Conservation (phyloP, 1,284 basidiomycete species). For the Gomphus sp. region DNA sequence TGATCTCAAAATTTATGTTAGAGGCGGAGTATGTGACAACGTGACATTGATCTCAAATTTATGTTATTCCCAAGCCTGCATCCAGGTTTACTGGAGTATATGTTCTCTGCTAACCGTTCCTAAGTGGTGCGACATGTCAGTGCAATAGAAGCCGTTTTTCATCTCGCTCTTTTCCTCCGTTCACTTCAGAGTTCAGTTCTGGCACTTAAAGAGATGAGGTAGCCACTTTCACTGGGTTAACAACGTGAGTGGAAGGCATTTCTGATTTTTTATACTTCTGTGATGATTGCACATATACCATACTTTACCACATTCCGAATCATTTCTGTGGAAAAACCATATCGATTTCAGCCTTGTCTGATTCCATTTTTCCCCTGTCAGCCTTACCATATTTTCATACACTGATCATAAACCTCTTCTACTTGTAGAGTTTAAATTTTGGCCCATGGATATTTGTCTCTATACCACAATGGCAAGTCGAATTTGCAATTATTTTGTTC, state of each 20-base stretch:
- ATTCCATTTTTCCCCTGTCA: conserved; percentile 17
- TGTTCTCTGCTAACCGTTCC: too few species aligned
- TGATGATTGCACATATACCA: conserved; percentile 30
- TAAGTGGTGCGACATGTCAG: too few species aligned
- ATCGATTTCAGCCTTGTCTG: conserved; percentile 74
- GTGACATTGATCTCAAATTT: too few species aligned
- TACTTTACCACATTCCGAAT: conserved; percentile 62
- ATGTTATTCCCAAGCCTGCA: too few species aligned
- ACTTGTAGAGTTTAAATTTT: neutral
- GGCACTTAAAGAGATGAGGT: too few species aligned
- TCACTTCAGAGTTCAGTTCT: too few species aligned
- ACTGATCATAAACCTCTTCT: neutral
- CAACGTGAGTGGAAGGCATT: too few species aligned
- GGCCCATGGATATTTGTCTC: neutral
- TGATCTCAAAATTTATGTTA: too few species aligned
- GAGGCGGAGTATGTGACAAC: neutral
- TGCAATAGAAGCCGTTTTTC: too few species aligned
- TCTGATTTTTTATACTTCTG: neutral
- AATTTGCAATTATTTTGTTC: conserved; percentile 6
- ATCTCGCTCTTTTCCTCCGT: too few species aligned
- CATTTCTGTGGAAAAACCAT: conserved; percentile 42
- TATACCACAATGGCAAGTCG: neutral
- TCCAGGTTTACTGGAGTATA: too few species aligned
- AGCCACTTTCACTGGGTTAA: too few species aligned
- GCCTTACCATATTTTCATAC: neutral